Base-by-base conservation (phyloP, 2,329 filamentous ascomycete species). In the Epichloe brachyelytri region DNA sequence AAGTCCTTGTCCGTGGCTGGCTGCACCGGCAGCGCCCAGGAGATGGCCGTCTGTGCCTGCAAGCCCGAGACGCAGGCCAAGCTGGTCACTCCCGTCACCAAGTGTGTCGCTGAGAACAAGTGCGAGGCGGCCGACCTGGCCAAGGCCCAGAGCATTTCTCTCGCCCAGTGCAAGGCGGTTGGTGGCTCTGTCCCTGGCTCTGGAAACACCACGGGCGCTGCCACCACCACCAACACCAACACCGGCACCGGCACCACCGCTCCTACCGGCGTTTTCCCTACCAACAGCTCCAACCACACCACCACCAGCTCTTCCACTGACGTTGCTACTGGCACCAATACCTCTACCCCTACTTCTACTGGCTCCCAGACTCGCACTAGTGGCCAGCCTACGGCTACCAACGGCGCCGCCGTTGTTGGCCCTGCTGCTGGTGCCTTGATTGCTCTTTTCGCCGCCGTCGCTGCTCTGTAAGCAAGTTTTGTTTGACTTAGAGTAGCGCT, bases 31-130 rank as follows among this genome's bases (percentile, higher is more conserved):
- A 20, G 2, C 10, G 5, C 26, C 2, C 7, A 38, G 12, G 36
- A 54, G 41, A 20, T 54, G 54, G 59, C 63, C 10, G 59, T 57
- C 48, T 74, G 71, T 61, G 63, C 65, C 57, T 74, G 71, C 60
- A 56, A 61, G 3, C 66, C 62, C 53, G 65, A 68, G 2, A 67
- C 61, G 51, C 65, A 68, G 59, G 52, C 51, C 39, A 57, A 61
- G 53, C 62, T 70, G 36, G 50, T 55, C 20, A 51, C 57, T 37
- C 52, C 62, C 43, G 61, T 65, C 50, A 51, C 60, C 12, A 52
- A 59, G 17, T 71, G 68, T 58, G 52, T 69, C 45, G 51, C 62
- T 53, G 55, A 43, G 26, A 53, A 58, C 22, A 60, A 62, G 40
- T 76, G 73, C 59, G 51, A 54, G 11, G 26, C 55, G 2, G 38